Evolutionary conservation across 2,329 filamentous ascomycete species (phyloP).

Genomic region (Myriangium duriaei): DNA sequence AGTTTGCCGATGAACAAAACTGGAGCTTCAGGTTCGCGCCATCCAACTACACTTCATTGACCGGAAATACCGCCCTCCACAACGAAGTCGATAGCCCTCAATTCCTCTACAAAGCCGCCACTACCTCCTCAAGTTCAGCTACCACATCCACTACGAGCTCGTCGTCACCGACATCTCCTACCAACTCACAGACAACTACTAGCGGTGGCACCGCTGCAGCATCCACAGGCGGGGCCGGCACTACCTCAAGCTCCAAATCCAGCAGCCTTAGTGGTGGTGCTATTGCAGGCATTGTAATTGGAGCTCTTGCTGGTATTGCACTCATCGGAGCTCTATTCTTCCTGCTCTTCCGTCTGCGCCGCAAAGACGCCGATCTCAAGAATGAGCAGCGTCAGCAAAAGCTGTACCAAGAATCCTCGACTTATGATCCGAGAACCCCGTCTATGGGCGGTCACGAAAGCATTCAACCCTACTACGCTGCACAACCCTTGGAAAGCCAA

Average conservation of each 20-base stretch:
- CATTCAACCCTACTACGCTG: not conserved
- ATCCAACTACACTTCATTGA: not conserved
- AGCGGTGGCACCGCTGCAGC: no score
- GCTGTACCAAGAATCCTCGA: not conserved
- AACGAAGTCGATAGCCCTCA: not conserved
- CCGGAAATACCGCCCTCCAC: no score
- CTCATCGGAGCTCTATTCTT: not conserved
- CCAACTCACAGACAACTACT: no score
- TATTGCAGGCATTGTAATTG: not conserved
- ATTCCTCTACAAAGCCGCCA: not conserved
- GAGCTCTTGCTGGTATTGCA: not conserved
- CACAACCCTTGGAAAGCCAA: not conserved
- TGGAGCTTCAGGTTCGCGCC: not conserved
- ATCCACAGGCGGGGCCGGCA: not conserved
- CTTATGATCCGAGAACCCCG: not conserved
- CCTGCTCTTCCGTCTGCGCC: not conserved
- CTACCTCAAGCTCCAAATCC: not conserved
- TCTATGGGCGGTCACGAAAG: not conserved
- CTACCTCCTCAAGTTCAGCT: not conserved
- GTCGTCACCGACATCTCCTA: not conserved
- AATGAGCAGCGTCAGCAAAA: not conserved
- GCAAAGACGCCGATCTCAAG: no score
- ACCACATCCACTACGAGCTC: not conserved
- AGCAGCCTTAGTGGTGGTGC: not conserved
- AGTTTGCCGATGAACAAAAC: not conserved